Base-by-base conservation (phyloP, 306 rosid species). In the Pyrus communis region DNA sequence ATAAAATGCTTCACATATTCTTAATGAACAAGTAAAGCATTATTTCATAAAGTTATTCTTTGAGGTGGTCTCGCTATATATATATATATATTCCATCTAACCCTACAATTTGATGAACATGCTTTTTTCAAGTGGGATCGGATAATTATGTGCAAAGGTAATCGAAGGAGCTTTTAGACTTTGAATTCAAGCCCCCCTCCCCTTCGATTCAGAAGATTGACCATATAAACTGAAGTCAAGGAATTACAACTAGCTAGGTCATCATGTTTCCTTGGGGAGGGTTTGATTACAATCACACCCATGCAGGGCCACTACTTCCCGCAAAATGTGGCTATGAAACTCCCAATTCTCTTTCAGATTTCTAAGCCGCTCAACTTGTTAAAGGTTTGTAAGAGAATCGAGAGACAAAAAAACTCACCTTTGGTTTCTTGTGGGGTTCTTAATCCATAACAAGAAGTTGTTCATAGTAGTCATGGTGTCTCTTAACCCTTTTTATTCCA, bases 381-480 rank as follows among this genome's bases (percentile, higher is more conserved):
- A 76, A 66, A 66, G 73, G 71, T 35, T 75, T 75, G 76, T 71
- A 71, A 79, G 79, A 79, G 77, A 67, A 72, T 80, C 64, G 79
- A 78, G 73, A 72, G 79, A 38, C 71, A 27, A 76, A 82, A 82
- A 80, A 77, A 79, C 77, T 80, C 42, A 52, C 19, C 79, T 80
- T 73, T 68, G 87, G 82, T 73, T 80, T 45, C 77, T 68, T 84
- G 84, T 76, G 68, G 82, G 79, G 75, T 76, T 76, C 69, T 52
- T 70, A 60, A 67, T 21, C 69, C 57, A 64, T 30, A 4, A 18
- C 22, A 60, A 69, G 69, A 78, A 52, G 67, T 52, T 58, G 77
- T 61, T 79, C 72, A 23, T 71, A 67, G 78, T 75, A 67, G 78
- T 78, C 83, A 75, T 82, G 40, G 54, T 78, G 75, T 79, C 74